These are phyloP conservation scores for Eucalyptus curtisii DNA, from an alignment of 345 rosid genomes.

Conservation along the genomic window DNA sequence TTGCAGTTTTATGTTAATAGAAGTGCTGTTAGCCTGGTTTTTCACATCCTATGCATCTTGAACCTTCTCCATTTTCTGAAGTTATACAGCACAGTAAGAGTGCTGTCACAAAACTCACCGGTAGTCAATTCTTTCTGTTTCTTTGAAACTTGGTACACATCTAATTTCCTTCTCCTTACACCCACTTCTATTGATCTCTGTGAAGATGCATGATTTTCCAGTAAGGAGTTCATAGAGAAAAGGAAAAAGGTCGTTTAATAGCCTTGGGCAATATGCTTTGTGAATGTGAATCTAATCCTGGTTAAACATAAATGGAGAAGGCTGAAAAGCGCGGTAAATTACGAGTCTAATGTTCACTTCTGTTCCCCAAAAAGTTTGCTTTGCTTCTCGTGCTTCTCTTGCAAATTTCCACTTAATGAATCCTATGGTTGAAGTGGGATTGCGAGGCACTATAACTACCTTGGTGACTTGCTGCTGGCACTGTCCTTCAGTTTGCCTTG, in stretches of 20 bases:
- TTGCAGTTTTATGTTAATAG: not conserved
- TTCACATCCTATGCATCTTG: not conserved
- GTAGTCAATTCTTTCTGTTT: not conserved
- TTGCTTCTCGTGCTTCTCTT: not conserved
- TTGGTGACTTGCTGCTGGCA: conserved; percentile 86
- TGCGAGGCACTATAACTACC: conserved; percentile 88
- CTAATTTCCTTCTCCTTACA: not conserved
- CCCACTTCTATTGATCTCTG: not conserved
- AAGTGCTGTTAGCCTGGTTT: not conserved
- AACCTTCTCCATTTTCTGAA: not conserved
- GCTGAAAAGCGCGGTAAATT: not conserved
- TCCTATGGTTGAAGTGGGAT: conserved; percentile 44
- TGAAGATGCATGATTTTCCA: not conserved
- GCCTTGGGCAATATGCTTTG: not conserved
- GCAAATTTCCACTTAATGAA: not conserved
- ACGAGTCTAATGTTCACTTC: not conserved
- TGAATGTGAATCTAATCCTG: not conserved
- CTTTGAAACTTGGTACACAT: not conserved
- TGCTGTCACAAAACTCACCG: not conserved
- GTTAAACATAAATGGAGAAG: not conserved
- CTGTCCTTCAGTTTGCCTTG: conserved; percentile 89
- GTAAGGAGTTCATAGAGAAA: not conserved
- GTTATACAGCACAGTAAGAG: accelerated
- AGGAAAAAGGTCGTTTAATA: not conserved
- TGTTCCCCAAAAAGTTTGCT: not conserved